Evolutionary conservation across 2,329 filamentous ascomycete genomes (phyloP), one percentile per base, ranked within the genome.

Genomic region (Paraphaeosphaeria minitans): DNA sequence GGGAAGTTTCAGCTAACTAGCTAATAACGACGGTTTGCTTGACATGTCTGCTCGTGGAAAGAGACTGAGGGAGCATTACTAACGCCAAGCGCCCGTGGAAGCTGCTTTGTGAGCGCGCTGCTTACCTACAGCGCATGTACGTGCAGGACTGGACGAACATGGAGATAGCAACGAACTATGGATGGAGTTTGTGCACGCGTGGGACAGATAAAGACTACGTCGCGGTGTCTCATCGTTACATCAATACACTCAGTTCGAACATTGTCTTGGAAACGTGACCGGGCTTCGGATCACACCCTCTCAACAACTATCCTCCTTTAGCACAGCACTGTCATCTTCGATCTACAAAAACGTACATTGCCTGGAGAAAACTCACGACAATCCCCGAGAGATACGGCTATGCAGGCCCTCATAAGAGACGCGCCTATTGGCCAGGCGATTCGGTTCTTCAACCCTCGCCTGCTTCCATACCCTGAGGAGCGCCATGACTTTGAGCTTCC

Each of bases 391-490:
- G 12, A 10, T 13, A 8, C 46, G 37, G 43, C 35, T 24, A 78
- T 79, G 77, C 68, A 70, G 13, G 75, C 71, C 60, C 62, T 82
- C 4, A 76, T 88, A 57, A 78, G 85, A 69, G 86, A 88, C 57
- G 81, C 85, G 59, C 81, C 85, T 29, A 65, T 87, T 61, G 86
- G 86, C 64, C 85, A 88, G 64, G 64, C 87, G 50, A 79, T 88
- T 63, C 81, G 86, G 65, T 84, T 79, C 65, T 51, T 82, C 55
- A 73, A 75, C 33, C 86, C 85, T 67, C 79, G 75, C 43, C 68
- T 83, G 45, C 77, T 89, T 13, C 79, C 81, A 58, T 88, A 88
- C 59, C 85, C 85, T 16, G 86, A 88, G 75, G 87, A 89, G 62
- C 77, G 77, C 59, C 64, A 81, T 22, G 84, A 78, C 64, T 89